These are phyloP conservation scores for Beverwykella pulmonaria DNA, from an alignment of 495 filamentous ascomycete species.

Conservation along the genomic window DNA sequence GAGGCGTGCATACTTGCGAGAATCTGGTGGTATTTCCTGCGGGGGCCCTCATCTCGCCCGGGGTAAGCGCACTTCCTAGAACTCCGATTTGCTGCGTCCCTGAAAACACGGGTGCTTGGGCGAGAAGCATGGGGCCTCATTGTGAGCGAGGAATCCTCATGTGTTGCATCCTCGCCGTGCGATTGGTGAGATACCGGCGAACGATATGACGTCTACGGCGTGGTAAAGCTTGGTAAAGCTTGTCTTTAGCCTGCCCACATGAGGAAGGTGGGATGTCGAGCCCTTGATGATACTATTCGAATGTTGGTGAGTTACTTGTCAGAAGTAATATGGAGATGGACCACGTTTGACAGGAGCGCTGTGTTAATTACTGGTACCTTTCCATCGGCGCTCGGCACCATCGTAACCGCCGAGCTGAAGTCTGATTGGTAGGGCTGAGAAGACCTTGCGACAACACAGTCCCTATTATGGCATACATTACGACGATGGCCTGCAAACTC, in stretches of 20 bases:
- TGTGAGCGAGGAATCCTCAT: neutral
- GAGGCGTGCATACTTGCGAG: neutral
- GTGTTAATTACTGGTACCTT: too few relatives aligned
- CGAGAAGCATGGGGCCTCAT: neutral
- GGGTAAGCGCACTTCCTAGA: neutral
- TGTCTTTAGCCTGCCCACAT: neutral
- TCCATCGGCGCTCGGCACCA: too few relatives aligned
- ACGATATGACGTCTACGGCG: neutral
- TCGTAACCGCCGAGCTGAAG: too few relatives aligned
- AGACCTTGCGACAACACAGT: too few relatives aligned
- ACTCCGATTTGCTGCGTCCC: conserved; percentile 9
- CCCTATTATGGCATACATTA: too few relatives aligned
- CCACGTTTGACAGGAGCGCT: too few relatives aligned
- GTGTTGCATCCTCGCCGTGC: conserved; percentile 8
- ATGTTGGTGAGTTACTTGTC: too few relatives aligned
- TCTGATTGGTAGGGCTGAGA: too few relatives aligned
- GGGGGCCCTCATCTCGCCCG: neutral
- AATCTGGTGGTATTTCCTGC: neutral
- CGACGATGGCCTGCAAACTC: too few relatives aligned
- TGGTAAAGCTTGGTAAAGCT: conserved; percentile 13
- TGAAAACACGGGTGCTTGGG: conserved; percentile 3
- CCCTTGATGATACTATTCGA: neutral
- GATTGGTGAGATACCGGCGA: conserved; percentile 6
- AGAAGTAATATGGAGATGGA: too few relatives aligned
- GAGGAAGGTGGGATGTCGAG: neutral